Base-by-base conservation (phyloP, 1,139 yeast species). In the Lizanozyma gosingica region DNA sequence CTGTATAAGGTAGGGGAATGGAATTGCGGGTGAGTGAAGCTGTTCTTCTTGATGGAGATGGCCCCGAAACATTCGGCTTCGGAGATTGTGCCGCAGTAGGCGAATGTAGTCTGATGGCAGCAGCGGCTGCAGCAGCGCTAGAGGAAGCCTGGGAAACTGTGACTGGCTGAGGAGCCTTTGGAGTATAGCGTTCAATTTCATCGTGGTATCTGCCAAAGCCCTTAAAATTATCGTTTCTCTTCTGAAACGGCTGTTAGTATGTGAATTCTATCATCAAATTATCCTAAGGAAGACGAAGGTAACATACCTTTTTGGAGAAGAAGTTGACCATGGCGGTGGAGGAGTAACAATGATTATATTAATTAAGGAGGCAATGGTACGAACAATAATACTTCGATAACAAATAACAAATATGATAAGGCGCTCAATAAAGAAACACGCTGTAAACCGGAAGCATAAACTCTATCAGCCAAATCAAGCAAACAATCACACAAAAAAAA, bases 41-140 rank as follows among this genome's bases (percentile, higher is more conserved):
- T 22, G 29, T 22, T 6, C 29, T 6, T n/a, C n/a, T n/a, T n/a
- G n/a, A n/a, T n/a, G n/a, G n/a, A n/a, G n/a, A n/a, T n/a, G n/a
- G n/a, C n/a, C n/a, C n/a, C n/a, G n/a, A n/a, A n/a, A n/a, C n/a
- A 14, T 41, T 18, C 17, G 47, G 47, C 34, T 41, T 47, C 17
- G 38, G 50, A 3, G 40, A 32, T 14, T 45, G 47, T 37, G 47
- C 17, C 40, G 45, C 16, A 41, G 44, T 34, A 45, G 47, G 47
- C 46, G 55, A 50, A 48, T 65, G 71, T 46, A 62, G 53, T 44
- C 63, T 54, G 33, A 68, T 50, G 4, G 76, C 76, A 1, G 73
- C 74, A 39, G 56, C 45, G 1, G 75, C 75, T 1, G 75, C 71
- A 17, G 74, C 76, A 18, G 63, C 59, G 29, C 50, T 52, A 18